Percentiles rank a stretch among this genome's conserved stretches.
These are phyloP conservation scores for Liquidambar formosana DNA, from an alignment of 164 flowering plant genomes.

Conservation along the genomic window DNA sequence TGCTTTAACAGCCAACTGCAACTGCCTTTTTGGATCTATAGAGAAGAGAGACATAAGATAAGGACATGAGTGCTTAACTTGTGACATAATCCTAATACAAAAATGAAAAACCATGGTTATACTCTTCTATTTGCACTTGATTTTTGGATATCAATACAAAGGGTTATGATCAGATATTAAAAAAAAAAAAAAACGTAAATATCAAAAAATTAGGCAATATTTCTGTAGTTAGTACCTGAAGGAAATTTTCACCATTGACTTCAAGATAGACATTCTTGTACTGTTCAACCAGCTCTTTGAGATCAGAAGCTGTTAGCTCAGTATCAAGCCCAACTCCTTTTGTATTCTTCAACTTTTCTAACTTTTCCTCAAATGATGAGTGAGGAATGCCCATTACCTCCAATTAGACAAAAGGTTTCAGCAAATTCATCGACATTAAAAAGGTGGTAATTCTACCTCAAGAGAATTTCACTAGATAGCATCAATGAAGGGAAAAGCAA, in stretches of 20 bases:
- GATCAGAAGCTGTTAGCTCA: conserved; percentile 80
- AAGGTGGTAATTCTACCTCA: not conserved
- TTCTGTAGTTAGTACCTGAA: conserved; percentile 49
- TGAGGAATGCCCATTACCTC: conserved; percentile 96
- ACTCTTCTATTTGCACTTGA: not conserved
- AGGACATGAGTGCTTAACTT: not conserved
- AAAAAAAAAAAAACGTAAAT: not conserved
- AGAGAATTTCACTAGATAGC: not conserved
- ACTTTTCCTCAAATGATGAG: conserved; percentile 76
- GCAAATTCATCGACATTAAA: not conserved
- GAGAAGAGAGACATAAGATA: not conserved
- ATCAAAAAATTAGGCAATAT: not conserved
- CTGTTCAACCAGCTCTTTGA: conserved; percentile 78
- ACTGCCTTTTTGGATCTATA: conserved; percentile 81
- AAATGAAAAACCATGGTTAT: not conserved
- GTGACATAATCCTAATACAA: not conserved
- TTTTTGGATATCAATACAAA: not conserved
- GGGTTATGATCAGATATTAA: not conserved
- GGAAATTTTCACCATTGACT: conserved; percentile 87
- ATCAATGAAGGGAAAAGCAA: not conserved
- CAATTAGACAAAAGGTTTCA: conserved; percentile 15
- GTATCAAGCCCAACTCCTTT: conserved; percentile 75
- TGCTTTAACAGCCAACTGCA: conserved; percentile 77
- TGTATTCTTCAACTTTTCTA: conserved; percentile 62
- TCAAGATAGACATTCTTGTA: conserved; percentile 84